Evolutionary conservation across 257 asterid species (phyloP).

Genomic region (Solanum boliviense): DNA sequence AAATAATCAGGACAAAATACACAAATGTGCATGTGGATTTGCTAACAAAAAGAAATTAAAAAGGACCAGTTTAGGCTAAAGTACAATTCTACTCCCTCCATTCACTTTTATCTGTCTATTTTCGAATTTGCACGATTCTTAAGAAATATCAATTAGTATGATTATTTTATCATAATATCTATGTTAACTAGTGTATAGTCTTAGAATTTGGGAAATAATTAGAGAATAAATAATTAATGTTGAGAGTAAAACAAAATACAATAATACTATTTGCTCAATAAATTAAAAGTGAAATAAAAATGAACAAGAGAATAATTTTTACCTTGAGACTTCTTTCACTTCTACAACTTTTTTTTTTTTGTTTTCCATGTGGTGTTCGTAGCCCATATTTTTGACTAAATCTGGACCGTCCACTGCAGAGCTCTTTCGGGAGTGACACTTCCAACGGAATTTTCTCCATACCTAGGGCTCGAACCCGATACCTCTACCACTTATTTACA

Average conservation of each 20-base stretch:
- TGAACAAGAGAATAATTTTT: background rate
- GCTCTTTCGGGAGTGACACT: rapidly evolving
- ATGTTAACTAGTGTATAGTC: no score
- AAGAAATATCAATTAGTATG: no score
- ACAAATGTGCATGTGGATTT: background rate
- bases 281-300: background rate
- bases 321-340: background rate
- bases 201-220: background rate
- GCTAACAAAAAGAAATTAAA: background rate
- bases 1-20: background rate
- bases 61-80: background rate
- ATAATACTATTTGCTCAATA: no score
- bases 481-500: background rate
- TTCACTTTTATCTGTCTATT: background rate
- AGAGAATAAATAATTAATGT: no score
- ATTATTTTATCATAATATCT: no score
- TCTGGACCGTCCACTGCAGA: rapidly evolving
- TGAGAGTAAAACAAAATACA: no score
- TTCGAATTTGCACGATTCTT: no score
- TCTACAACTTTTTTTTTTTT: background rate
- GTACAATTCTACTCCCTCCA: background rate
- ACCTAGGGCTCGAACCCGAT: background rate
- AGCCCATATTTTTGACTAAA: no score
- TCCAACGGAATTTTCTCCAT: rapidly evolving
- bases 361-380: no score